phyloP scores from a whole-genome alignment of 352 stramenopile species.

The Phytophthora melonis region DNA sequence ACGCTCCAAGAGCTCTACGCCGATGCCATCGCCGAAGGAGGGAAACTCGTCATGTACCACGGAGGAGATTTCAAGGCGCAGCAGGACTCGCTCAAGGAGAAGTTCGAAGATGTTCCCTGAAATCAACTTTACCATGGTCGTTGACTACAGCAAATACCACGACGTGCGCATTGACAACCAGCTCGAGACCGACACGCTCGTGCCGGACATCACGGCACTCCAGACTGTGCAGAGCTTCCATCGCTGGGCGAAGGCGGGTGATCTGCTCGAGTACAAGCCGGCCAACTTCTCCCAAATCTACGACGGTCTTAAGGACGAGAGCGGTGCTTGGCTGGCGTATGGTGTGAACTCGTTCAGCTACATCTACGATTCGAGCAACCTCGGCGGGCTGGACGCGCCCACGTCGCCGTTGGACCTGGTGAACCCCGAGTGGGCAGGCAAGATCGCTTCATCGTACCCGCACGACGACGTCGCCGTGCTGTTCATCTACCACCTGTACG shows the following conservation, averaged over 20 bases:
- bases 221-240: constrained; percentile 67
- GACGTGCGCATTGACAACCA: constrained; percentile 73
- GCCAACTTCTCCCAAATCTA: constrained; percentile 64
- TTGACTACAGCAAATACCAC: constrained; percentile 70
- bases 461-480: constrained; percentile 57
- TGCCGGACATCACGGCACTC: constrained; percentile 51
- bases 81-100: constrained; percentile 30
- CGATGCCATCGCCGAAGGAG: constrained; percentile 60
- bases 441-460: constrained; percentile 59
- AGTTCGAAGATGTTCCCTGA: constrained; percentile 50
- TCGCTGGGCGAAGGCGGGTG: constrained; percentile 48
- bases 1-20: constrained; percentile 54
- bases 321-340: constrained; percentile 45
- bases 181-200: constrained; percentile 52
- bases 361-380: constrained; percentile 39
- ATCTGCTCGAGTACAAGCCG: constrained; percentile 64
- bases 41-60: constrained; percentile 58
- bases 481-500: constrained; percentile 42
- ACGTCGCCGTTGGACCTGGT: constrained; percentile 37
- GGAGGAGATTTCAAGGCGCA: constrained; percentile 47
- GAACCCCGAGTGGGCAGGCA: constrained; percentile 39
- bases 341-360: constrained; percentile 46
- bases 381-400: constrained; percentile 24
- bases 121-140: constrained; percentile 69
- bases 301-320: constrained; percentile 42